Base-by-base conservation (phyloP, 176 grass and related monocot genomes). In the Juncus inflexus region DNA sequence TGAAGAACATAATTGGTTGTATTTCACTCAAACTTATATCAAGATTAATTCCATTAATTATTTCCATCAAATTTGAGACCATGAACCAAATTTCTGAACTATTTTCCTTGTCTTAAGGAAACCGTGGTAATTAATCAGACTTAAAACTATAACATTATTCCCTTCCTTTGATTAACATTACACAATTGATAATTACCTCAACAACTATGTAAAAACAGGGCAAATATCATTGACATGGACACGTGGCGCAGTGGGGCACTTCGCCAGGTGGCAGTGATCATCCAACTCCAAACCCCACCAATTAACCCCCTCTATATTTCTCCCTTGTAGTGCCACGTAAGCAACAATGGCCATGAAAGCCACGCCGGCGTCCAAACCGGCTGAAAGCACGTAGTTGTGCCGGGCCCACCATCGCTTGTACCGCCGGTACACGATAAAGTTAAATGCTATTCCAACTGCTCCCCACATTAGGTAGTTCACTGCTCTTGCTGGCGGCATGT, bases 401-500 rank as follows among this genome's bases (percentile, higher is more conserved):
- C 85, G 78, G 5, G 76, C 79, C 90, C 85, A 94, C 90, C 79
- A 94, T 2, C 53, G 35, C 67, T 81, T 86, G 66, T 63, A 79
- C 7, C 77, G 50, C 0, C 77, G 65, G 60, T 86, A 87, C 42
- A 90, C 75, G 52, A 76, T 59, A 39, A 70, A 15, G 67, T 86
- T 90, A 71, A 90, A 79, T 12, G 58, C 9, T 58, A 90, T 9
- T 6, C 90, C 86, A 1, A 90, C 75, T 62, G 55, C 51, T 40
- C 82, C 72, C 90, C 85, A 95, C 73, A 79, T 86, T 65, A 81
- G 60, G 63, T 83, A 95, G 82, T 89, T 95, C 2, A 95, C 81
- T 0, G 90, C 72, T 10, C 74, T 6, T 13, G 90, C 85, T 49
- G 90, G 85, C 1, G 85, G 90, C 90, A 95, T 86, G 9, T 16